Evolutionary conservation across 805 yeast genomes (phyloP), one percentile per base, ranked within the genome.

Genomic region (Cyberlindnera bimundalis): DNA sequence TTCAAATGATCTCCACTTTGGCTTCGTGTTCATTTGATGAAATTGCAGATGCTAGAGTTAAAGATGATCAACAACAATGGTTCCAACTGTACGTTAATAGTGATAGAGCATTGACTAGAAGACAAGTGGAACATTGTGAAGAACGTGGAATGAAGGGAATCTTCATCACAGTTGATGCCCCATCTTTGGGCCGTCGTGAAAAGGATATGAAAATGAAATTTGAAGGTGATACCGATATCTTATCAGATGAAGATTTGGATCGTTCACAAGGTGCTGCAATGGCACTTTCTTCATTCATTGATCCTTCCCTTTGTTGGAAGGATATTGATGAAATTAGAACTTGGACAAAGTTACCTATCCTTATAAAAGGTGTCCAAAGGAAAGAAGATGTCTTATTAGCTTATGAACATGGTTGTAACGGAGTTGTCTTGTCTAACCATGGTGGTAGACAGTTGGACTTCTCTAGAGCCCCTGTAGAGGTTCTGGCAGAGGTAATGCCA

Each of bases 1-100:
- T 84, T 42, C 97, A 90, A 63, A 90, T 90, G 98, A 81, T 90
- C 42, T 90, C 96, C 5, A 90, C 96, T 2, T 70, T 88, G 52
- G 91, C 97, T 1, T 84, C 96, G 6, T 86, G 89, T 59, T 79
- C 96, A 2, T 73, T 87, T 48, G 93, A 88, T 52, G 97, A 89
- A 59, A 84, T 89, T 46, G 77, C 82, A 4, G 87, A 76, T 43
- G 85, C 81, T 5, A 80, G 83, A 23, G 64, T 64, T 2, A 78
- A 75, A 12, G 71, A 70, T 23, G 71, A 70, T 29, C 96, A 89
- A 59, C 71, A 81, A 8, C 90, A 86, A 59, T 89, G 96, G 96
- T 79, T 79, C 61, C 96, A 89, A 64, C 68, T 89, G 37, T 89
- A 89, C 56, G 93, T 89, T 33, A 85, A 86, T 54, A 67, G 81